Conservation (phyloP, 1,284 basidiomycete genomes). For the Rhizoctonia solani region DNA sequence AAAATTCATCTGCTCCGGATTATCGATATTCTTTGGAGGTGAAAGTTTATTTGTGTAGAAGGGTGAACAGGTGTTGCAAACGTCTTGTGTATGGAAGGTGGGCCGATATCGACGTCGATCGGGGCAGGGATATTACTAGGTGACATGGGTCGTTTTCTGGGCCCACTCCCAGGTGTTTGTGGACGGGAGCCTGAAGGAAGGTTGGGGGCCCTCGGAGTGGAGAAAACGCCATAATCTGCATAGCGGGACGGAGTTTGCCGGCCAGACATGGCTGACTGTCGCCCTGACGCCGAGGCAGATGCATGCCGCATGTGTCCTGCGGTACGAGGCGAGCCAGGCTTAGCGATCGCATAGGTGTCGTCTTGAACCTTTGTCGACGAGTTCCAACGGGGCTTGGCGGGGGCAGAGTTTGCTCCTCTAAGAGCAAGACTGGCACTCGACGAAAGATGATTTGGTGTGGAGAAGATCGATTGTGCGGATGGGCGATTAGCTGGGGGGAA, state of each 20-base stretch:
- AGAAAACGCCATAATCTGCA: constrained; percentile 57
- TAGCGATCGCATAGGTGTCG: constrained; percentile 49
- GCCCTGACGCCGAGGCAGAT: constrained; percentile 14
- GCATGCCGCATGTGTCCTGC: not conserved
- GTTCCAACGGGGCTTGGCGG: constrained; percentile 67
- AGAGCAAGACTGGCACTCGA: not conserved
- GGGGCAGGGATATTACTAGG: constrained; percentile 76
- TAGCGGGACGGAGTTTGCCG: constrained; percentile 6
- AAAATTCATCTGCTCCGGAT: constrained; percentile 5
- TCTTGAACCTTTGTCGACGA: constrained; percentile 69
- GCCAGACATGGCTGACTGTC: constrained; percentile 32
- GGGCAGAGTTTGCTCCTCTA: constrained; percentile 29
- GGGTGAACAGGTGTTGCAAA: constrained; percentile 44
- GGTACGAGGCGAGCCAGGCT: constrained; percentile 50
- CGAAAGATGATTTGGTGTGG: not conserved
- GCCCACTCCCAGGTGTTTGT: constrained; percentile 48
- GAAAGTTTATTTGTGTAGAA: constrained; percentile 52
- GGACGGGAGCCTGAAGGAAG: constrained; percentile 24
- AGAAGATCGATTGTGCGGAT: constrained; percentile 27
- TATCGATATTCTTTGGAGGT: constrained; percentile 38
- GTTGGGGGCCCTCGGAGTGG: constrained; percentile 41
- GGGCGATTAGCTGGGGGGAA: constrained; percentile 28
- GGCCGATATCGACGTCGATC: constrained; percentile 25
- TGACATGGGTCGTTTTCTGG: constrained; percentile 70
- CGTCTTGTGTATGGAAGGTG: constrained; percentile 39